Conservation (phyloP, 306 rosid genomes). For the Vicia villosa region DNA sequence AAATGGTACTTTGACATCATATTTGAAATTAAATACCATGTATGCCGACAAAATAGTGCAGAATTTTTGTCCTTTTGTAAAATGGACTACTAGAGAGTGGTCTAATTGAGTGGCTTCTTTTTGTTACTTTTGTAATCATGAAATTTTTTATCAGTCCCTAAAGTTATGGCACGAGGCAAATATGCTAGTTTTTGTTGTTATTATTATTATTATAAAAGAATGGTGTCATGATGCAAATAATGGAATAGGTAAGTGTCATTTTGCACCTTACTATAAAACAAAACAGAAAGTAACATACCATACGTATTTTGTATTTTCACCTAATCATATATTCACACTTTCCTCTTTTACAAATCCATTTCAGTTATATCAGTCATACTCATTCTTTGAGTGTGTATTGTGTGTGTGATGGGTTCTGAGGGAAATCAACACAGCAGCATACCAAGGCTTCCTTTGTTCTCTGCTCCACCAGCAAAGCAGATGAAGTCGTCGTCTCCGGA, state of each 20-base stretch:
- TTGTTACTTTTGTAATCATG: conserved; percentile 13
- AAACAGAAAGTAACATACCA: neutral
- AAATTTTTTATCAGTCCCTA: neutral
- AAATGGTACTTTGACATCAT: too few species aligned
- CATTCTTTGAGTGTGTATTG: too few species aligned
- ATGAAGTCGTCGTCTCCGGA: conserved; percentile 48
- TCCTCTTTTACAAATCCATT: neutral
- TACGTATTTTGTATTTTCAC: conserved; percentile 17
- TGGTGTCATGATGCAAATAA: too few species aligned
- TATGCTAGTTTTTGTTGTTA: neutral
- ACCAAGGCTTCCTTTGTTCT: conserved; percentile 52
- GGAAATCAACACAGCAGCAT: conserved; percentile 24
- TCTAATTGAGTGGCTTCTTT: conserved; percentile 5
- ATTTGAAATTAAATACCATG: too few species aligned
- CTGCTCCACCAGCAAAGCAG: conserved; percentile 35
- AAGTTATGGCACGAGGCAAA: neutral
- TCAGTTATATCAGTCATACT: neutral
- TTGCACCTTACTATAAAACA: neutral
- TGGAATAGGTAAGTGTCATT: neutral
- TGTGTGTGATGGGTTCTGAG: conserved; percentile 47
- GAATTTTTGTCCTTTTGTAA: conserved; percentile 11
- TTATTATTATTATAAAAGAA: too few species aligned
- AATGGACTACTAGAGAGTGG: neutral
- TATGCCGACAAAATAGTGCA: conserved; percentile 18
- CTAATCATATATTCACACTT: neutral